phyloP scores from a whole-genome alignment of 2,329 filamentous ascomycete species.

The Leptographium galeiforme region DNA sequence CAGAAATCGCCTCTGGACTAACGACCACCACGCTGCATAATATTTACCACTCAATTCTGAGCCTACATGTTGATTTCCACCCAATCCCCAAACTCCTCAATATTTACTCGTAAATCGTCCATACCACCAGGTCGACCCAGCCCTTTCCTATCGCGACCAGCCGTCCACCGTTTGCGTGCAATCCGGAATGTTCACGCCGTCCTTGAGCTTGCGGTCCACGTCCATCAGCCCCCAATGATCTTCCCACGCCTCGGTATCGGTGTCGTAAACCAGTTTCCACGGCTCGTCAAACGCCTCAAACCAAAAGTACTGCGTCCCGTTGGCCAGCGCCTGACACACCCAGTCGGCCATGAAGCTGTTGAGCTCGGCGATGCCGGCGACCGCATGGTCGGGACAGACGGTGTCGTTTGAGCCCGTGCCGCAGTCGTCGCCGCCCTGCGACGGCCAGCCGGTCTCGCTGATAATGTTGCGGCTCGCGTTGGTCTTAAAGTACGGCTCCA shows the following conservation, averaged over 20 bases:
- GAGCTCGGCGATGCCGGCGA: conserved; percentile 67
- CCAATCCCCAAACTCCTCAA: no score
- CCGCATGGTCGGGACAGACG: conserved; percentile 50
- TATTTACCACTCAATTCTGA: no score
- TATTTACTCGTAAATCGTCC: no score
- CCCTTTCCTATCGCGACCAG: not conserved
- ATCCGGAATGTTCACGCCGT: conserved; percentile 72
- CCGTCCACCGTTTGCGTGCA: conserved; percentile 55
- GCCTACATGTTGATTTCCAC: no score
- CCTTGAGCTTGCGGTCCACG: conserved; percentile 68
- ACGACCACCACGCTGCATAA: no score
- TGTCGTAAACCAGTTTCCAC: conserved; percentile 74
- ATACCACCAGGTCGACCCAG: not conserved
- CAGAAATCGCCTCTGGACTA: no score
- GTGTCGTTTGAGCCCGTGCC: conserved; percentile 33
- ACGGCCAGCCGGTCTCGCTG: conserved; percentile 85
- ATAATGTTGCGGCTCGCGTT: conserved; percentile 62
- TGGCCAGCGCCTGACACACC: conserved; percentile 67
- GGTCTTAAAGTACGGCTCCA: conserved; percentile 49
- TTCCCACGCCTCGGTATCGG: conserved; percentile 63
- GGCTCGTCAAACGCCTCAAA: conserved; percentile 95
- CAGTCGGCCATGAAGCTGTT: conserved; percentile 79
- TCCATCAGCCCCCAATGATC: conserved; percentile 93
- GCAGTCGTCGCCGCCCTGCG: conserved; percentile 66
- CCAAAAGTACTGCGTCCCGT: conserved; percentile 92